Conservation (phyloP, 2,329 filamentous ascomycete species). For the Fusarium marasasianum region DNA sequence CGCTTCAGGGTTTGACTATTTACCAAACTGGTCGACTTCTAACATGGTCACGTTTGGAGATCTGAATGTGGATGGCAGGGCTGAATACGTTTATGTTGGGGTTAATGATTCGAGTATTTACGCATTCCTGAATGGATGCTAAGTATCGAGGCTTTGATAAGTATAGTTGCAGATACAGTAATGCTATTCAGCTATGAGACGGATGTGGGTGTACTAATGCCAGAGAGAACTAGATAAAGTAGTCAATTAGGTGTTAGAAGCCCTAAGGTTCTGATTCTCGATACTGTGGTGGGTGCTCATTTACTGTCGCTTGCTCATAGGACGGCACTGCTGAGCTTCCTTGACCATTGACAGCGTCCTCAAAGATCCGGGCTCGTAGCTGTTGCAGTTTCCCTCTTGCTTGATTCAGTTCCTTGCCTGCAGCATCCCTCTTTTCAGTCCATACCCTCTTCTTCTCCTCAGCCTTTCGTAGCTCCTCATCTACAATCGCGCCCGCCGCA, state of each 20-base stretch:
- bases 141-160: too few relatives aligned
- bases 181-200: too few relatives aligned
- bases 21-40: too few relatives aligned
- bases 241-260: background rate
- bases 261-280: background rate
- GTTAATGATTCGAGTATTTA: too few relatives aligned
- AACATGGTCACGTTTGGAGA: too few relatives aligned
- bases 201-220: too few relatives aligned
- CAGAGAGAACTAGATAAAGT: too few relatives aligned
- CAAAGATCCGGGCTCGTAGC: background rate
- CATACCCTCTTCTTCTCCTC: background rate
- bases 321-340: background rate
- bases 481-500: background rate
- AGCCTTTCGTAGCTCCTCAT: background rate
- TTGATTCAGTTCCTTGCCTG: background rate
- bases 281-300: background rate
- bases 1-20: too few relatives aligned
- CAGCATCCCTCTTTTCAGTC: background rate
- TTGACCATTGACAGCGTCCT: background rate
- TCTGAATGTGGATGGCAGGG: too few relatives aligned
- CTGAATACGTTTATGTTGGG: too few relatives aligned
- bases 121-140: too few relatives aligned
- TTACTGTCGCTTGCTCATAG: background rate
- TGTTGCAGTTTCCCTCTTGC: background rate
- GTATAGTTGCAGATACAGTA: too few relatives aligned